Evolutionary conservation across 2,329 filamentous ascomycete species (phyloP).

Genomic region (Stachybotrys chartarum): DNA sequence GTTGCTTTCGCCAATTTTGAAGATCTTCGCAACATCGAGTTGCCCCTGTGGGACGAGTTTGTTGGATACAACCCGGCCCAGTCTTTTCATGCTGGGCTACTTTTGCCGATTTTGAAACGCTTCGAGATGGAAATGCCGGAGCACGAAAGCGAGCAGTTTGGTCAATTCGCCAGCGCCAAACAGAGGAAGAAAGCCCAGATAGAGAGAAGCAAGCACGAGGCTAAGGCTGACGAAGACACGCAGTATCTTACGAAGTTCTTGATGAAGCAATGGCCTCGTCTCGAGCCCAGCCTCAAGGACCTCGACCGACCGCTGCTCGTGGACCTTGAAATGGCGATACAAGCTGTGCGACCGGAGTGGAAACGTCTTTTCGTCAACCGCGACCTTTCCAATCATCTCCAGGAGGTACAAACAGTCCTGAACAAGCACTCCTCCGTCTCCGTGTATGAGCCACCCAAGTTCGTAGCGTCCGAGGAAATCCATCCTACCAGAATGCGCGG

Average conservation of each 20-base stretch:
- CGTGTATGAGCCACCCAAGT: slow-evolving; percentile 6
- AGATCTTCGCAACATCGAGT: slow-evolving; percentile 8
- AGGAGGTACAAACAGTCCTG: slow-evolving; percentile 11
- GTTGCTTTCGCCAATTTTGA: slow-evolving; percentile 12
- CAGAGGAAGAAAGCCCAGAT: slow-evolving; percentile 11
- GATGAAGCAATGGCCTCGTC: slow-evolving; percentile 15
- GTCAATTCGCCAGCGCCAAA: slow-evolving; percentile 13
- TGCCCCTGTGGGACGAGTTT: slow-evolving; percentile 13
- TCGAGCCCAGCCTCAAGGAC: slow-evolving; percentile 10
- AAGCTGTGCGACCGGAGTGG: slow-evolving; percentile 16
- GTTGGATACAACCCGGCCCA: slow-evolving; percentile 13
- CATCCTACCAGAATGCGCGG: slow-evolving; percentile 10
- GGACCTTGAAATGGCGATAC: slow-evolving; percentile 13
- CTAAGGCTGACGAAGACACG: slow-evolving; percentile 14
- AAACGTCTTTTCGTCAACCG: slow-evolving; percentile 13
- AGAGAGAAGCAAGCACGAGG: slow-evolving; percentile 10
- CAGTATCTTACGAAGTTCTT: slow-evolving; percentile 13
- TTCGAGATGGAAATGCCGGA: slow-evolving; percentile 7
- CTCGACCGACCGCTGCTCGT: slow-evolving; percentile 9
- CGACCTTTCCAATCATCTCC: slow-evolving; percentile 11
- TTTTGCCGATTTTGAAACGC: slow-evolving; percentile 12
- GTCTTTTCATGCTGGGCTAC: slow-evolving; percentile 8
- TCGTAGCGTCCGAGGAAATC: slow-evolving; percentile 8
- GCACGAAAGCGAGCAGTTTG: slow-evolving; percentile 5
- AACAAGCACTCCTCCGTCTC: slow-evolving; percentile 7